Conservation (phyloP, 2,329 filamentous ascomycete species). For the Pseudocercospora eumusae region DNA sequence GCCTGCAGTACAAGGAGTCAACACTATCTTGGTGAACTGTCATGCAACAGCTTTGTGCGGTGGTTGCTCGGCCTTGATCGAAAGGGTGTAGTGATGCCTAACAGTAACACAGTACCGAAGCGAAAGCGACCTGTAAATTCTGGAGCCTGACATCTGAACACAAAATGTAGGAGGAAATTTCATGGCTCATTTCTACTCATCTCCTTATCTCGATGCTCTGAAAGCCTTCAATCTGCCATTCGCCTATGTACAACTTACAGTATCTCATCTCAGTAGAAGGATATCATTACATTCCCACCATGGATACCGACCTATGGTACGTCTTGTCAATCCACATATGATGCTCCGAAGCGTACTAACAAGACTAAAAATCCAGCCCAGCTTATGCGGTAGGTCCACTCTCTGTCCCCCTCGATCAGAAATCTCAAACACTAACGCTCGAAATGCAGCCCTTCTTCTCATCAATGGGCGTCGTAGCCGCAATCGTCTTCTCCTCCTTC, state of each 20-base stretch:
- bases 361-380: background rate
- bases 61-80: background rate
- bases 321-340: background rate
- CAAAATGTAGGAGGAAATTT: background rate
- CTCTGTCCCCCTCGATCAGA: too few species aligned
- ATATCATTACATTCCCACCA: background rate
- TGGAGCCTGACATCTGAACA: background rate
- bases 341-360: background rate
- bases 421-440: background rate
- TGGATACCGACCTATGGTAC: slow-evolving; percentile 14
- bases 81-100: background rate
- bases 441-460: slow-evolving; percentile 27
- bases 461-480: slow-evolving; percentile 24
- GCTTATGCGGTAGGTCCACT: background rate
- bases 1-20: background rate
- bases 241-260: background rate
- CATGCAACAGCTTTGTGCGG: background rate
- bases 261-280: background rate
- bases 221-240: too few species aligned
- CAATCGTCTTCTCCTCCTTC: slow-evolving; percentile 27
- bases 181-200: background rate
- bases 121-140: slow-evolving; percentile 1
- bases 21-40: background rate
- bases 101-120: background rate
- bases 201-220: too few species aligned